Base-by-base conservation (phyloP, 2,329 filamentous ascomycete genomes). In the Nothomitra cinnamomea region DNA sequence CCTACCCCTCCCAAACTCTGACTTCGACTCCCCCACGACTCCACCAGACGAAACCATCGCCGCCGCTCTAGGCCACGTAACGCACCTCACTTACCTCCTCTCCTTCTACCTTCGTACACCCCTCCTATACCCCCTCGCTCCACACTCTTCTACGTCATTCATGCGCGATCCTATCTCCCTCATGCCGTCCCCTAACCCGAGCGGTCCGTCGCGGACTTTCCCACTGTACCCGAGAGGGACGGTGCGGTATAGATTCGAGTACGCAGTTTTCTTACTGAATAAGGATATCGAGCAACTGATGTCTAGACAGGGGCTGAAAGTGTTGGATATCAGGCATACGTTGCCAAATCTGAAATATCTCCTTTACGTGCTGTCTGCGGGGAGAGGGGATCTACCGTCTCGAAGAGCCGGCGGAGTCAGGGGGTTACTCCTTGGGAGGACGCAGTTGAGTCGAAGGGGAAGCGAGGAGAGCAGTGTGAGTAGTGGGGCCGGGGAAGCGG, bases 261-360 rank as follows among this genome's bases (percentile, higher is more conserved):
- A 96, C 65, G 92, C 76, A 10, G 92, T 95, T 64, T 98, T 96
- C 61, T 71, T 96, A n/a, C 75, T 98, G 13, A 96, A 96, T 70
- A 95, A 96, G 68, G 74, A 96, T 63, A 89, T 98, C 54, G 89
- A 96, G 60, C 72, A 81, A 49, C 64, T 84, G 10, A 70, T 79
- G 60, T 76, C 73, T 56, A 69, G 71, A 1, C 81, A 88, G 58
- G 83, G 83, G 0, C 71, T 95, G 12, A 81, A 83, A 48, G 82
- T 94, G 1, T 76, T 95, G 57, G 92, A 98, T 62, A 87, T 95
- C 17, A 78, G 92, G 3, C 87, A 96, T 60, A 94, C 90, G 0
- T 70, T 96, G 5, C 88, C 90, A 1, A 98, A 98, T 63, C 72
- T 98, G 8, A 94, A 95, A 65, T 95, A 95, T 61, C 71, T 96